phyloP scores from a whole-genome alignment of 495 filamentous ascomycete genomes.

The Penicillium atrosanguineum region DNA sequence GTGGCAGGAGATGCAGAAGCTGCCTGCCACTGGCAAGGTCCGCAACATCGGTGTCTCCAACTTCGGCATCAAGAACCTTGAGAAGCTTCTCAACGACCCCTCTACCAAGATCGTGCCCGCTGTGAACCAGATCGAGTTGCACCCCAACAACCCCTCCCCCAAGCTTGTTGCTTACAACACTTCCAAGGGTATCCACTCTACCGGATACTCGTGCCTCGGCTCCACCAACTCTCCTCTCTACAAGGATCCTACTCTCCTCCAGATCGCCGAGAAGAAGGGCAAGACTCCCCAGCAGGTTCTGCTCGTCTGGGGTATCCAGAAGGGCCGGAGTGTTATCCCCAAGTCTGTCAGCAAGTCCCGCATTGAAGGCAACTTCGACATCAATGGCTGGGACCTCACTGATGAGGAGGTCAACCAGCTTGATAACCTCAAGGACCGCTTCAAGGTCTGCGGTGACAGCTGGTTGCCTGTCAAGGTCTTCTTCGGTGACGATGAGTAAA shows the following conservation, averaged over 20 bases:
- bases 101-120: conserved; percentile 66
- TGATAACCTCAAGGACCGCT: conserved; percentile 61
- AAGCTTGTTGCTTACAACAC: conserved; percentile 74
- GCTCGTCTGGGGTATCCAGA: conserved; percentile 66
- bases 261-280: conserved; percentile 63
- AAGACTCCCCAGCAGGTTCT: conserved; percentile 67
- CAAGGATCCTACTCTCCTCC: conserved; percentile 56
- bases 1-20: conserved; percentile 80
- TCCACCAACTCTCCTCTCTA: conserved; percentile 54
- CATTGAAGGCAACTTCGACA: conserved; percentile 62
- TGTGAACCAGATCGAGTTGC: conserved; percentile 91
- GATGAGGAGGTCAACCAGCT: conserved; percentile 62
- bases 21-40: conserved; percentile 74
- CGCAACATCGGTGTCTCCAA: conserved; percentile 68
- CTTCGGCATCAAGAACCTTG: conserved; percentile 59
- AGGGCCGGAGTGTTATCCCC: conserved; percentile 72
- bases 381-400: conserved; percentile 66
- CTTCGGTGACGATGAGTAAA: conserved; percentile 81
- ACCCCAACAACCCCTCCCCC: conserved; percentile 76
- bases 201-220: conserved; percentile 68
- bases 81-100: conserved; percentile 54
- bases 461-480: conserved; percentile 81
- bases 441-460: conserved; percentile 69
- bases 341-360: conserved; percentile 63
- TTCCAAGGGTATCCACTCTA: conserved; percentile 65